Base-by-base conservation (phyloP, 495 filamentous ascomycete species). In the Hyaloscypha hepaticicola region DNA sequence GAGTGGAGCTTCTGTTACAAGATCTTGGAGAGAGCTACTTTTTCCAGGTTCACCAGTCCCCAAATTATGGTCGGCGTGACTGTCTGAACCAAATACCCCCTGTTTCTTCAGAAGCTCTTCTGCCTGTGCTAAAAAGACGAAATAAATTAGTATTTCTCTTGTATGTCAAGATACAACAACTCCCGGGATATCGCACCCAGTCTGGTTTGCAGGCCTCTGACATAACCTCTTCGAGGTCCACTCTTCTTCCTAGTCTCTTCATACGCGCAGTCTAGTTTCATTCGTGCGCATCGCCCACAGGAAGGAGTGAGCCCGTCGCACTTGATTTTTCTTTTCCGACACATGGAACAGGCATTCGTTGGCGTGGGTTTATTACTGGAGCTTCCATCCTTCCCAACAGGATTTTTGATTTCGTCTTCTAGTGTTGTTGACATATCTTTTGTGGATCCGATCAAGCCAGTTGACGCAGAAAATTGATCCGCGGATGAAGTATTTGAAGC, bases 281-380 rank as follows among this genome's bases (percentile, higher is more conserved):
- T 16, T 27, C 24, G 16, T 19, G 8, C 6, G 24, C 52, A 55
- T 25, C 26, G 8, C 6, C 52, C 52, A 55, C 52, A 55, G 7
- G 52, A 55, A 8, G 52, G 52, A 55, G 8, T 28, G 5, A 7
- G 8, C 6, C 52, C 52, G 26, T 55, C 52, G 26, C 52, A 55
- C 24, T 28, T 55, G 21, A 55, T 55, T 22, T 55, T 55, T 29
- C 52, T 25, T 55, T 55, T 55, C 21, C 52, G 21, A 19, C 52
- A 55, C 3, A 27, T 25, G 5, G 52, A 26, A 29, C 52, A 55
- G 7, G 52, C 52, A 55, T 55, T 55, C 26, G 5, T 50, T 34
- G 31, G 19, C 6, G 5, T 4, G 22, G 16, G 48, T 51, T 51
- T 51, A 7, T 45, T 45, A 8, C 19, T 45, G 8, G 48, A 51